A percentile compares a stretch with the other conserved stretches of the same genome.
These are phyloP conservation scores for Psidium friedrichsthalianum DNA, from an alignment of 345 rosid genomes.

Conservation along the genomic window DNA sequence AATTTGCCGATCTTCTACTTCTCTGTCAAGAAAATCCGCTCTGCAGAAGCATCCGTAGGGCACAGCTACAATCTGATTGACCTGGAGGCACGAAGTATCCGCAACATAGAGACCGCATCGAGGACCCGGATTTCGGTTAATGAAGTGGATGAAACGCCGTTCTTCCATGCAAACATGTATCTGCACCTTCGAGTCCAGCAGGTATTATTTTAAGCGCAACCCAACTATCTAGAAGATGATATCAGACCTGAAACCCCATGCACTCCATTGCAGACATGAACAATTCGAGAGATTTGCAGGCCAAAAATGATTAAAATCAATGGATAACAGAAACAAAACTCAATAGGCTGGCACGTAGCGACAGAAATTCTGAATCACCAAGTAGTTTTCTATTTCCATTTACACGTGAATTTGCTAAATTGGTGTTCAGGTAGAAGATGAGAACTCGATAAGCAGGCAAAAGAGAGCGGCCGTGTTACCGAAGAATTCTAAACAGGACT, in stretches of 20 bases:
- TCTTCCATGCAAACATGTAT: conserved; percentile 61
- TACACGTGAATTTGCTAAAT: background rate
- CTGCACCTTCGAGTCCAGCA: conserved; percentile 46
- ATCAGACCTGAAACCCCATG: background rate
- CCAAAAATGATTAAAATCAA: background rate
- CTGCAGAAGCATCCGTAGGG: conserved; percentile 41
- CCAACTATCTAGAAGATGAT: background rate
- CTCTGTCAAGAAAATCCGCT: conserved; percentile 23
- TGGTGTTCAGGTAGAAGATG: conserved; percentile 25
- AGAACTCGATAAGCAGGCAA: conserved; percentile 36
- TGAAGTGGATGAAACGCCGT: conserved; percentile 29
- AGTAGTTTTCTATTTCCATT: background rate
- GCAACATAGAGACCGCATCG: conserved; percentile 51
- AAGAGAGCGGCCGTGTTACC: conserved; percentile 32
- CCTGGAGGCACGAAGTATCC: conserved; percentile 12
- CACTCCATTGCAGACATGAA: background rate
- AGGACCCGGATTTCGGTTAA: conserved; percentile 31
- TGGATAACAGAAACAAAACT: background rate
- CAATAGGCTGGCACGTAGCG: background rate
- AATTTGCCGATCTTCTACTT: background rate
- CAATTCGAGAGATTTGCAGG: background rate
- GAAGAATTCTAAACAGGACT: conserved; percentile 30
- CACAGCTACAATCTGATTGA: conserved; percentile 52
- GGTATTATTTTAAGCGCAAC: conserved; percentile 5
- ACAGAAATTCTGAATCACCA: background rate